Evolutionary conservation across 331 rosid genomes (phyloP).

Genomic region (Acacia pycnantha): DNA sequence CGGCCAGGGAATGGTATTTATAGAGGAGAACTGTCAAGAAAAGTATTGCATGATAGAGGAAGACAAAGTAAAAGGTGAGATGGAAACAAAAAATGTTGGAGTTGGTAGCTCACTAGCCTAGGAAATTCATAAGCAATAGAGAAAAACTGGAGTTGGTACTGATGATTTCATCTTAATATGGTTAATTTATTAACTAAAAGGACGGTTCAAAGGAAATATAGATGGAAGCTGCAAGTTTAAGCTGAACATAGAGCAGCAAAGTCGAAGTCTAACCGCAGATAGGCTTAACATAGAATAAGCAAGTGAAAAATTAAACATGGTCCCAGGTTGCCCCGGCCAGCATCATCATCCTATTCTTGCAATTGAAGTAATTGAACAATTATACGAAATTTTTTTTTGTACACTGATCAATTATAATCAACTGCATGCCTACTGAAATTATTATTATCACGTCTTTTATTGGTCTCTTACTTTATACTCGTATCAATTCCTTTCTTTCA

Average conservation of each 20-base stretch:
- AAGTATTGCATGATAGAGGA: constrained; percentile 20
- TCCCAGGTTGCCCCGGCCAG: not conserved
- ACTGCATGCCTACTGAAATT: not conserved
- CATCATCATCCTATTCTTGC: constrained; percentile 16
- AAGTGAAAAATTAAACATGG: not conserved
- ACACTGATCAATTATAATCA: not conserved
- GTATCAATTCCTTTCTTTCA: not conserved
- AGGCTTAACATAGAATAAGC: not conserved
- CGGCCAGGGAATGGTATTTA: constrained; percentile 41
- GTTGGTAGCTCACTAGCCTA: constrained; percentile 44
- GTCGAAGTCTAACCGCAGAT: constrained; percentile 6
- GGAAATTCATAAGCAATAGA: not conserved
- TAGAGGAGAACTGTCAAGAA: constrained; percentile 27
- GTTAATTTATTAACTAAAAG: not conserved
- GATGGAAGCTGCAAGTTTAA: constrained; percentile 9
- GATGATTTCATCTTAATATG: constrained; percentile 8
- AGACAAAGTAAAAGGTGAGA: not conserved
- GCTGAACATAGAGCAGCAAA: constrained; percentile 17
- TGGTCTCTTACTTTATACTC: not conserved
- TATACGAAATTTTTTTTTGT: not conserved
- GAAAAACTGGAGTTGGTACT: constrained; percentile 39
- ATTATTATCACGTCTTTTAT: not conserved
- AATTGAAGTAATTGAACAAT: constrained; percentile 19
- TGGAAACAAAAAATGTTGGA: constrained; percentile 26
- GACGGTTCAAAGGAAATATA: not conserved